phyloP scores from a whole-genome alignment of 164 flowering plant genomes.

The Annona squamosa region DNA sequence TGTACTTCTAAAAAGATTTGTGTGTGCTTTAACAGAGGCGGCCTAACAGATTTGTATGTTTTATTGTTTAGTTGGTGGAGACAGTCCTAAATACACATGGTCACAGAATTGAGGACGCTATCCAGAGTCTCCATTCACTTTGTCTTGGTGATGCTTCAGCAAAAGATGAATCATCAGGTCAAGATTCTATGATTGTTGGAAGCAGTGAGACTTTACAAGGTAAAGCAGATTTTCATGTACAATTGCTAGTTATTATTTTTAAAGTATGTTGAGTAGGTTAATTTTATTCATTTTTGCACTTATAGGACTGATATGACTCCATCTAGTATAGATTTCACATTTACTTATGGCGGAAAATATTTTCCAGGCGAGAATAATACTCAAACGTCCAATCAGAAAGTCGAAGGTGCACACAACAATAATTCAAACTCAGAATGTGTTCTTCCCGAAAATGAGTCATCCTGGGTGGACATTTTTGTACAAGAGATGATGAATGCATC shows the following conservation, averaged over 20 bases:
- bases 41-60: background rate
- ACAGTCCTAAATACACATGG: slow-evolving; percentile 11
- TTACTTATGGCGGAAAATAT: background rate
- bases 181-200: slow-evolving; percentile 10
- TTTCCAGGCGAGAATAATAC: slow-evolving; percentile 13
- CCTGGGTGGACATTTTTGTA: slow-evolving; percentile 30
- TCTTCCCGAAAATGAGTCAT: slow-evolving; percentile 13
- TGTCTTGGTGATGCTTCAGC: slow-evolving; percentile 9
- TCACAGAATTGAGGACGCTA: slow-evolving; percentile 19
- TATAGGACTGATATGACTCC: background rate
- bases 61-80: slow-evolving; percentile 18
- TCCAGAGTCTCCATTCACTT: slow-evolving; percentile 18
- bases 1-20: background rate
- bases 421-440: slow-evolving; percentile 10
- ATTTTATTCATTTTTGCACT: background rate
- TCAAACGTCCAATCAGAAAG: slow-evolving; percentile 17
- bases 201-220: slow-evolving; percentile 12
- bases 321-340: background rate
- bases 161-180: background rate
- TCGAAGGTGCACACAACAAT: slow-evolving; percentile 16
- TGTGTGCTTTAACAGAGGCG: background rate
- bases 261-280: background rate
- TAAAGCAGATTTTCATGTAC: background rate
- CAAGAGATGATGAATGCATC: slow-evolving; percentile 32
- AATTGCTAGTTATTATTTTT: background rate